phyloP scores from a whole-genome alignment of 306 rosid species.

The Potentilla sterilis region DNA sequence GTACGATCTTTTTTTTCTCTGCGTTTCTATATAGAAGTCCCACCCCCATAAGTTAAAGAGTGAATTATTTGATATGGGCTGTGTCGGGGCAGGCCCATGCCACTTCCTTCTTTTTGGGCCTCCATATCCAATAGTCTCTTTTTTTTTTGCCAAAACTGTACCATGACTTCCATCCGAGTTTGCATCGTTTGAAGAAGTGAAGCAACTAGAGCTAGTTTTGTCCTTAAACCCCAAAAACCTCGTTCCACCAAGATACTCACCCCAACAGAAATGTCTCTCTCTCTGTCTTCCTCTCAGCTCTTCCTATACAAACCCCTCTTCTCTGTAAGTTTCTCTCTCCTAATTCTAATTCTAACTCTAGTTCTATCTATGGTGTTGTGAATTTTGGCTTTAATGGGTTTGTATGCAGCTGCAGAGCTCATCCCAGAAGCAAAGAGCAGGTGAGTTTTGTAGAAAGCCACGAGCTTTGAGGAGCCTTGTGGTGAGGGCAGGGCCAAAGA shows the following conservation, averaged over 20 bases:
- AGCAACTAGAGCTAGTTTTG: neutral
- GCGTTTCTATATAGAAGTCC: no score
- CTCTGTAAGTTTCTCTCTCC: slow-evolving; percentile 35
- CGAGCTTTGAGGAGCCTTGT: slow-evolving; percentile 21
- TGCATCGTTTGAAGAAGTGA: no score
- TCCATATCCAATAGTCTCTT: neutral
- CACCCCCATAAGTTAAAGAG: no score
- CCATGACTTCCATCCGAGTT: no score
- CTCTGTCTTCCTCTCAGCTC: slow-evolving; percentile 25
- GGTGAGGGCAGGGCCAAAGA: slow-evolving; percentile 73
- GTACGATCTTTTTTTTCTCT: no score
- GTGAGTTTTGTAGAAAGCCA: slow-evolving; percentile 39
- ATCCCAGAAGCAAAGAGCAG: slow-evolving; percentile 30
- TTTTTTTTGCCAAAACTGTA: neutral
- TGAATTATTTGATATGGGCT: neutral
- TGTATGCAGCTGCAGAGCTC: slow-evolving; percentile 39
- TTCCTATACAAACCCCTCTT: slow-evolving; percentile 28
- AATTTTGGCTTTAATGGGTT: slow-evolving; percentile 14
- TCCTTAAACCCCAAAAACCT: slow-evolving; percentile 5
- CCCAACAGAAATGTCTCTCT: slow-evolving; percentile 27
- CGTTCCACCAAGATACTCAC: neutral
- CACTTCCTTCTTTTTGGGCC: neutral
- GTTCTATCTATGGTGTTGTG: neutral
- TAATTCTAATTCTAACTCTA: neutral
- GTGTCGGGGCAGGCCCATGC: neutral